Evolutionary conservation across 441 rosid species (phyloP).

Genomic region (Gossypium davidsonii): DNA sequence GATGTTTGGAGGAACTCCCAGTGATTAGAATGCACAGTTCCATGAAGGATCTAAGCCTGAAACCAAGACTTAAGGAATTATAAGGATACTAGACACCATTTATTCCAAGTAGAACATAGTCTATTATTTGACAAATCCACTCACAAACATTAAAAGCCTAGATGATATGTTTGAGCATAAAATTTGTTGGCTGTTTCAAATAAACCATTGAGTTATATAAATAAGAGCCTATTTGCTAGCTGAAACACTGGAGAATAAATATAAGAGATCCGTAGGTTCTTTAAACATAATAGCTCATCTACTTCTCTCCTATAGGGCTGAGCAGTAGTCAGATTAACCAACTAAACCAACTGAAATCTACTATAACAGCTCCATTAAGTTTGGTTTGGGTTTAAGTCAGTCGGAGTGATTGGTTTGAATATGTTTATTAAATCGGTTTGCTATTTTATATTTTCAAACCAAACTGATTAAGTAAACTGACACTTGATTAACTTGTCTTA

Average conservation of each 20-base stretch:
- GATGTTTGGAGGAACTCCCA: constrained; percentile 61
- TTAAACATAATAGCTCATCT: not conserved
- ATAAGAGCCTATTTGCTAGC: not conserved
- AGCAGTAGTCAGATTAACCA: no score
- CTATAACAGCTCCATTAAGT: no score
- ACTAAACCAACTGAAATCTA: no score
- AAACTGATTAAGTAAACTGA: no score
- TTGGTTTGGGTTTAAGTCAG: no score
- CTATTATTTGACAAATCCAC: not conserved
- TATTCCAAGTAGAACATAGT: not conserved
- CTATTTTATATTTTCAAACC: no score
- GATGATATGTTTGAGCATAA: not conserved
- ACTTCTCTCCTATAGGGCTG: not conserved
- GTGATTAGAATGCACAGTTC: constrained; percentile 86
- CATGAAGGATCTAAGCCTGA: constrained; percentile 86
- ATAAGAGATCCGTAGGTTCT: not conserved
- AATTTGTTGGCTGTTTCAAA: not conserved
- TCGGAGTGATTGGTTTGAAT: no score
- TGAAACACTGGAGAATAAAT: not conserved
- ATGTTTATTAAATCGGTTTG: no score
- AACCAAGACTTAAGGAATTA: constrained; percentile 15
- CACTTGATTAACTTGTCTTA: no score
- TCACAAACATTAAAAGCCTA: not conserved
- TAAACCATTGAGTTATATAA: not conserved
- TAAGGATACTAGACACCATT: constrained; percentile 7